Conservation (phyloP, 225 moss, liverwort and hornwort genomes). For the Straminergon stramineum region DNA sequence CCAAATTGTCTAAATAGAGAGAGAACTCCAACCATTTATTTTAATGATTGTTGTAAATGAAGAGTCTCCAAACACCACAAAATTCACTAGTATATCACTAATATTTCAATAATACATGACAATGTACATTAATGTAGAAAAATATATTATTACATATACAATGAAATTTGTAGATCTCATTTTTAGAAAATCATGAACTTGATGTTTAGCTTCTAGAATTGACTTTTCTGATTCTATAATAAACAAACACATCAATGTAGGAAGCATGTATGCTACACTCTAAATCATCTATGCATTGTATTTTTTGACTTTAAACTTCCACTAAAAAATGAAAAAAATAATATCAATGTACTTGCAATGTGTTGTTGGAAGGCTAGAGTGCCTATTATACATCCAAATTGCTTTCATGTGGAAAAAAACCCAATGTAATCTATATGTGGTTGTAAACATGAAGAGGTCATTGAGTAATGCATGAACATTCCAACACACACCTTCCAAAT, state of each 20-base stretch:
- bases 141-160: too few relatives aligned
- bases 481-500: neutral
- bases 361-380: too few relatives aligned
- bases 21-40: neutral
- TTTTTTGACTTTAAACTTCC: too few relatives aligned
- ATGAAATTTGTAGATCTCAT: accelerated
- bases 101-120: neutral
- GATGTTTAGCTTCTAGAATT: neutral
- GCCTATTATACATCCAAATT: neutral
- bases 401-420: neutral
- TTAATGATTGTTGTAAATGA: neutral
- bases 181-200: neutral
- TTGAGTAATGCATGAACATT: neutral
- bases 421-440: neutral
- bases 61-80: neutral
- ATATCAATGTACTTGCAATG: neutral
- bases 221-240: too few relatives aligned
- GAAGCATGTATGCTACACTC: neutral
- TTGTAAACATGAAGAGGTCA: neutral
- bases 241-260: too few relatives aligned
- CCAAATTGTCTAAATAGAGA: neutral
- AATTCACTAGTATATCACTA: neutral
- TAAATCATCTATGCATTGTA: too few relatives aligned
- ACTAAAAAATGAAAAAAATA: too few relatives aligned
- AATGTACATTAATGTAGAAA: neutral